Conservation (phyloP, 805 yeast species). For the Candida sanyiensis region DNA sequence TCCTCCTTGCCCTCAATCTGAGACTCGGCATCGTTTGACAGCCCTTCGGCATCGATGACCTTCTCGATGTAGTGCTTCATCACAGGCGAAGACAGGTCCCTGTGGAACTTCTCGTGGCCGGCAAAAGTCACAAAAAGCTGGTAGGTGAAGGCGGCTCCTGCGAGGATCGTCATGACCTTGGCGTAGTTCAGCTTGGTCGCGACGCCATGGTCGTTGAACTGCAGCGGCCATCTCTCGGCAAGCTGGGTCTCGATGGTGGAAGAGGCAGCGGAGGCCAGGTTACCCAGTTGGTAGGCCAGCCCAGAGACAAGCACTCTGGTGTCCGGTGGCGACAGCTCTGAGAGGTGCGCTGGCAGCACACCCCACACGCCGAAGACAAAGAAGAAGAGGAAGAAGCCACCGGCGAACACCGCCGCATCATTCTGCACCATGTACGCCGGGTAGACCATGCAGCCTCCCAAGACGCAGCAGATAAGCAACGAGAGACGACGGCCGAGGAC, state of each 20-base stretch:
- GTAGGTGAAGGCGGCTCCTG: conserved; percentile 59
- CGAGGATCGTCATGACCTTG: conserved; percentile 63
- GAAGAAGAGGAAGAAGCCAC: conserved; percentile 60
- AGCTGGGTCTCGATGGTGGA: conserved; percentile 62
- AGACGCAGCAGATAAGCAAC: conserved; percentile 43
- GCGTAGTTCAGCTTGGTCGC: conserved; percentile 44
- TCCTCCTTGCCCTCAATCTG: background rate
- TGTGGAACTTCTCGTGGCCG: conserved; percentile 53
- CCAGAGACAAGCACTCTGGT: conserved; percentile 61
- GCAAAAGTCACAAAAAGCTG: conserved; percentile 40
- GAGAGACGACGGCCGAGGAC: conserved; percentile 60
- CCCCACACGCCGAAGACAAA: conserved; percentile 74
- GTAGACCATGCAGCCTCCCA: conserved; percentile 57
- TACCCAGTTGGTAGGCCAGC: conserved; percentile 64
- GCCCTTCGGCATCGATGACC: conserved; percentile 20
- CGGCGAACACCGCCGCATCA: conserved; percentile 42
- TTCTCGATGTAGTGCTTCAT: conserved; percentile 27
- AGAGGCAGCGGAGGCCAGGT: conserved; percentile 65
- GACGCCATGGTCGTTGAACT: conserved; percentile 27
- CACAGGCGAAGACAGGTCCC: conserved; percentile 29
- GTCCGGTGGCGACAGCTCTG: conserved; percentile 62
- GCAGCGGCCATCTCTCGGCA: conserved; percentile 58
- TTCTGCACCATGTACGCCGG: conserved; percentile 46
- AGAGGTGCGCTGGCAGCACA: conserved; percentile 57
- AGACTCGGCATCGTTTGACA: conserved; percentile 6